phyloP scores from a whole-genome alignment of 108 stramenopile species.

The Mediolabrus comicus region DNA sequence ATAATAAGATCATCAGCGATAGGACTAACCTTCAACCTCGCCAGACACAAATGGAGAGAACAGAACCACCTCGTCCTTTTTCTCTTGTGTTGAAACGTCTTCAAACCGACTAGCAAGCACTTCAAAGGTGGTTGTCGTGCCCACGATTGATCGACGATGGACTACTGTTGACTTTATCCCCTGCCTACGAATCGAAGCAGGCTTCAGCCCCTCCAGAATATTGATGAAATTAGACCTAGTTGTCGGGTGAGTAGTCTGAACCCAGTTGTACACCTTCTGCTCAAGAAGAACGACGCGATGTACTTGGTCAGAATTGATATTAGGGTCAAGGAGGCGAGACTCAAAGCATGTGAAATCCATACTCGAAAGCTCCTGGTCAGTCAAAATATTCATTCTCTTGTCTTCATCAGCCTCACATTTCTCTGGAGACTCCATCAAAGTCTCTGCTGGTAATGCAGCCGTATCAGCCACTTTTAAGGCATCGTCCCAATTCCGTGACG shows the following conservation, averaged over 20 bases:
- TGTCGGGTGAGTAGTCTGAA: neutral
- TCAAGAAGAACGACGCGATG: neutral
- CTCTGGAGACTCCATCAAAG: conserved; percentile 10
- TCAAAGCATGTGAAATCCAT: conserved; percentile 10
- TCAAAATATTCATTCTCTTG: neutral
- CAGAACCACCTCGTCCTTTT: neutral
- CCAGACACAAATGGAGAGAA: conserved; percentile 11
- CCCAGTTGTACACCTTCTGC: conserved; percentile 6
- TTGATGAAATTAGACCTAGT: neutral
- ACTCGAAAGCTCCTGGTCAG: neutral
- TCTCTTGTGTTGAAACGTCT: neutral
- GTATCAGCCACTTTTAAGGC: conserved; percentile 2
- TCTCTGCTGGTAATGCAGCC: conserved; percentile 6
- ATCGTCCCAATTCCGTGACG: conserved; percentile 7
- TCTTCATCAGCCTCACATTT: conserved; percentile 1
- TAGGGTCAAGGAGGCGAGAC: conserved; percentile 1
- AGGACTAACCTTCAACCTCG: conserved; percentile 3
- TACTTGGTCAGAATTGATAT: conserved; percentile 8
- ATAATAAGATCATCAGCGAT: no score
- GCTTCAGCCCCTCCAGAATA: conserved; percentile 4
- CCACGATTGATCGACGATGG: conserved; percentile 8
- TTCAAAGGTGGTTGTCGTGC: conserved; percentile 4
- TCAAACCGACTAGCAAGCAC: conserved; percentile 16
- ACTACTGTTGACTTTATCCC: neutral
- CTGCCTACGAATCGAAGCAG: neutral